Base-by-base conservation (phyloP, 2,329 filamentous ascomycete genomes). In the Ophioceras dolichostomum region DNA sequence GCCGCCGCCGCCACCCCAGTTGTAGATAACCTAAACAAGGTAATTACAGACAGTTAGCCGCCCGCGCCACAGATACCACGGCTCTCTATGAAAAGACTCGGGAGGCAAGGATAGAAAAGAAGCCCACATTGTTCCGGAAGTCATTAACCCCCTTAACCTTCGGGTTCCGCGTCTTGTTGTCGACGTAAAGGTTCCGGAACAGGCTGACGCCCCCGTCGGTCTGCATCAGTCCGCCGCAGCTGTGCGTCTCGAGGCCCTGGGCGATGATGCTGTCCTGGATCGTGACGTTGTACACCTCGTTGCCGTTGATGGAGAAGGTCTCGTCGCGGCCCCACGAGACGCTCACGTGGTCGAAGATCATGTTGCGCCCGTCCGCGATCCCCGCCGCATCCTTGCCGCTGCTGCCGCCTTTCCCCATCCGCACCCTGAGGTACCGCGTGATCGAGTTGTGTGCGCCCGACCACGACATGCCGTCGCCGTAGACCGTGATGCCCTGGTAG, bases 91-190 rank as follows among this genome's bases (percentile, higher is more conserved):
- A 27, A 27, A 27, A n/a, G n/a, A n/a, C n/a, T n/a, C n/a, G n/a
- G n/a, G n/a, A n/a, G n/a, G n/a, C n/a, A n/a, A n/a, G n/a, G n/a
- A n/a, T n/a, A n/a, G n/a, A n/a, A n/a, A n/a, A n/a, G n/a, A n/a
- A 9, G n/a, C 24, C 45, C 30, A 53, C 51, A 29, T 61, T 65
- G 41, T 65, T 65, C 40, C 59, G 59, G 38, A 70, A 73, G 45
- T 73, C 68, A 18, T 72, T 73, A 3, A 67, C 60, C 1, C 67
- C 68, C 48, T 74, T 74, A 34, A 71, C 67, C 41, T 72, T 72
- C 2, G 70, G 68, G 41, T 73, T 71, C 2, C 69, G 59, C 9
- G 68, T 74, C 48, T 74, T 71, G 44, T 70, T 73, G 42, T 72
- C 68, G 38, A 72, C 66, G 47, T 71, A 74, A 22, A 74, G 48